Conservation (phyloP, 2,329 filamentous ascomycete species). For the Penicillium brevicompactum region DNA sequence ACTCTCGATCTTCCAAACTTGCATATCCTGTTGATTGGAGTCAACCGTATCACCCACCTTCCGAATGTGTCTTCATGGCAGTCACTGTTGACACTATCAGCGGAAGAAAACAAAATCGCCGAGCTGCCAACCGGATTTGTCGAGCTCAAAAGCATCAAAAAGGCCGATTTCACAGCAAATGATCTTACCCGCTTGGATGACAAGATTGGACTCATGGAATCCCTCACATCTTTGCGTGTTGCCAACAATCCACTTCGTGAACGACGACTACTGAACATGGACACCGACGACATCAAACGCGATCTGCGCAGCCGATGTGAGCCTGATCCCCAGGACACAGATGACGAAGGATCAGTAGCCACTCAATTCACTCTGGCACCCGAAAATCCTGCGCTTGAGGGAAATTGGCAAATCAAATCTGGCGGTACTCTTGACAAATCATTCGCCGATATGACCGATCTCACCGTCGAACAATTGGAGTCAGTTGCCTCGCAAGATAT, state of each 20-base stretch:
- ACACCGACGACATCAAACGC: constrained; percentile 78
- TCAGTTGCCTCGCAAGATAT: constrained; percentile 51
- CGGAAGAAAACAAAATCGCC: constrained; percentile 79
- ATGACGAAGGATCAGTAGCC: constrained; percentile 44
- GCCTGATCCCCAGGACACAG: constrained; percentile 49
- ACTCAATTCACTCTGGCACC: constrained; percentile 44
- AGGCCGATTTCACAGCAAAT: constrained; percentile 83
- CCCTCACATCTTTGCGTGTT: constrained; percentile 71
- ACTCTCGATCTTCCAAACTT: constrained; percentile 69
- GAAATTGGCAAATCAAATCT: constrained; percentile 40
- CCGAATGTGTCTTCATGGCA: constrained; percentile 76
- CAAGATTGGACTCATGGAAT: constrained; percentile 77
- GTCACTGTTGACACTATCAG: constrained; percentile 70
- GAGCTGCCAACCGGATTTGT: constrained; percentile 76
- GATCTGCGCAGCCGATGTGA: constrained; percentile 66
- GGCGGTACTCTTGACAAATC: constrained; percentile 67
- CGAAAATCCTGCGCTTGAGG: constrained; percentile 45
- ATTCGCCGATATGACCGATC: constrained; percentile 61
- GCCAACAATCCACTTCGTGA: constrained; percentile 89
- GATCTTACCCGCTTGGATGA: constrained; percentile 75
- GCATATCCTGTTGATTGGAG: constrained; percentile 73
- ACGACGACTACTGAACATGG: constrained; percentile 79
- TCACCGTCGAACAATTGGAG: constrained; percentile 53
- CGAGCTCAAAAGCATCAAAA: constrained; percentile 67
- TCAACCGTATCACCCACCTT: constrained; percentile 74